These are phyloP conservation scores for Bipolaris gigantea DNA, from an alignment of 2,329 filamentous ascomycete species.

Conservation along the genomic window DNA sequence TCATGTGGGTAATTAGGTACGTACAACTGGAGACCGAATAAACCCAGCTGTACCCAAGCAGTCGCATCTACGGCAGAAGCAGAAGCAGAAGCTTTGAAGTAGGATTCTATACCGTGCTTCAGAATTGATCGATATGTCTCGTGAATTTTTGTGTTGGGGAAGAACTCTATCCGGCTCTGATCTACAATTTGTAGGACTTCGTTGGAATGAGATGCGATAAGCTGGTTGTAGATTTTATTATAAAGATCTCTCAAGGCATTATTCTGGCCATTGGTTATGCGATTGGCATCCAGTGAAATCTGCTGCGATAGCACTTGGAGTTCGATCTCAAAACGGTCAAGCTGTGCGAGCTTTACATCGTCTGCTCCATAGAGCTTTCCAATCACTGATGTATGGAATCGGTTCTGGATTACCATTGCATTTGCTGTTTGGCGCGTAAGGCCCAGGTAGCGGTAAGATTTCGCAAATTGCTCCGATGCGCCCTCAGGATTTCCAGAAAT, in stretches of 20 bases:
- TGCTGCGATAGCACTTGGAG: constrained; percentile 43
- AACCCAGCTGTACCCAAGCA: constrained; percentile 75
- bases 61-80: constrained; percentile 41
- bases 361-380: constrained; percentile 32
- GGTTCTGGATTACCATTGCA: constrained; percentile 30
- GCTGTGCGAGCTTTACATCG: constrained; percentile 44
- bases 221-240: constrained; percentile 18
- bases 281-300: constrained; percentile 38
- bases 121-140: constrained; percentile 42
- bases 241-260: constrained; percentile 36
- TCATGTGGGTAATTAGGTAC: constrained; percentile 87
- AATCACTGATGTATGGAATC: constrained; percentile 38
- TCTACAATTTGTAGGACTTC: constrained; percentile 15
- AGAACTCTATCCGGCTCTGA: constrained; percentile 9
- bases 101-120: constrained; percentile 18
- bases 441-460: constrained; percentile 31
- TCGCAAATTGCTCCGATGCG: constrained; percentile 25
- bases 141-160: constrained; percentile 14
- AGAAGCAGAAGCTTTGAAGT: constrained; percentile 1
- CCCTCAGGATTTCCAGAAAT: constrained; percentile 10
- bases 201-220: constrained; percentile 27
- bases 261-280: constrained; percentile 38
- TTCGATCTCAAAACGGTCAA: constrained; percentile 49
- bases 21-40: constrained; percentile 75
- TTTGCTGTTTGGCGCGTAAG: constrained; percentile 22